Evolutionary conservation across 2,329 filamentous ascomycete genomes (phyloP), one percentile per base, ranked within the genome.

Genomic region (Parafenestella ontariensis): DNA sequence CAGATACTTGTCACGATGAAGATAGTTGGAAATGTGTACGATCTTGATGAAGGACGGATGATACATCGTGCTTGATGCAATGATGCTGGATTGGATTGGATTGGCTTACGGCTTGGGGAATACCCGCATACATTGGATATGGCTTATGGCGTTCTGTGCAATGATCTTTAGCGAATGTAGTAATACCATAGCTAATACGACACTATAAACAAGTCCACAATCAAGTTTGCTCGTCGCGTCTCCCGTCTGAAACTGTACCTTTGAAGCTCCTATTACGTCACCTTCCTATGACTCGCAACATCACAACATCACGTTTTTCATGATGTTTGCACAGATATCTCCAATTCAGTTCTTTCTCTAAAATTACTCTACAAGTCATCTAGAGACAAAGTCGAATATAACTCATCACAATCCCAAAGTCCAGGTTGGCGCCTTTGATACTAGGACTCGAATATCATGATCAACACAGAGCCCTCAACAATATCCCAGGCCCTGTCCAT

Each of bases 171-270:
- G 49, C 49, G 39, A 40, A 23, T 39, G 44, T 54, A 49, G 40
- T 46, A 44, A 46, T 56, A 47, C 18, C 20, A 52, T 45, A 55
- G 51, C 36, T 54, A 51, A 50, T 50, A 50, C 15, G 46, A 50
- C 36, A 18, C 48, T 34, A 55, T 15, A 31, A 55, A 13, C 28
- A 37, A n/a, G n/a, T n/a, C 34, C 28, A 41, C 21, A 45, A 28
- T 10, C n/a, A 7, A 15, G 11, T 1, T 17, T 6, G 11, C 4
- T 44, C 17, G 37, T 21, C 21, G 20, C 11, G n/a, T 21, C 20
- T 5, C 15, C 11, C 20, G 3, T 20, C 1, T 23, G 21, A 6
- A 40, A 15, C 5, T 2, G 6, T 10, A 9, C 3, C 18, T 39
- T 11, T 2, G 3, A 13, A 23, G 36, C 36, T 39, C 36, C 24